Evolutionary conservation across 257 asterid genomes (phyloP).

Genomic region (Agastache rugosa): DNA sequence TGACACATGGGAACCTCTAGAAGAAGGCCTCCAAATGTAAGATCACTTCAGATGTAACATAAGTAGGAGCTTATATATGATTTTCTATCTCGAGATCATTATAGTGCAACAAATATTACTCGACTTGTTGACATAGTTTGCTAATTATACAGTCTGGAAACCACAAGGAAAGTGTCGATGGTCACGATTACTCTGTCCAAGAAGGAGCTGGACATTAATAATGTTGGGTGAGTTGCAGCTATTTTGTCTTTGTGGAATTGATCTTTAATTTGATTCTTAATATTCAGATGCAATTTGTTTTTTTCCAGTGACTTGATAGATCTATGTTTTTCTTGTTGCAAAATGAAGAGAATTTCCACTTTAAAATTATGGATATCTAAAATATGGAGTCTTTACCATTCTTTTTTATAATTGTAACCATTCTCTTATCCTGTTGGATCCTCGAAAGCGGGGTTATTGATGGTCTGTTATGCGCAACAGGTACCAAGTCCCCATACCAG

Average conservation of each 20-base stretch:
- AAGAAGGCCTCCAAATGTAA: slow-evolving; percentile 98
- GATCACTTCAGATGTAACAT: slow-evolving; percentile 34
- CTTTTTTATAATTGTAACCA: not conserved
- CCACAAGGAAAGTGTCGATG: slow-evolving; percentile 94
- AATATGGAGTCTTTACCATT: not conserved
- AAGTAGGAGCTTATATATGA: slow-evolving; percentile 1
- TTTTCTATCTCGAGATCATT: slow-evolving; percentile 8
- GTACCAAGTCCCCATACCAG: slow-evolving; percentile 91
- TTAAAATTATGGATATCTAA: not conserved
- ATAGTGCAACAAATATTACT: slow-evolving; percentile 17
- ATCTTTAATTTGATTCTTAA: not conserved
- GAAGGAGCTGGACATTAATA: slow-evolving; percentile 64
- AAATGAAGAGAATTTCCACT: not conserved
- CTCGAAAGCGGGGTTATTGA: not conserved
- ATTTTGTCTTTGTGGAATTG: not conserved
- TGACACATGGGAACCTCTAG: slow-evolving; percentile 98
- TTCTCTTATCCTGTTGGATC: slow-evolving; percentile 21
- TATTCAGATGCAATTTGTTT: not conserved
- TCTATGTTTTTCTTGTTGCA: not conserved
- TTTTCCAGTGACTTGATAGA: not conserved
- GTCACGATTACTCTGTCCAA: slow-evolving; percentile 81
- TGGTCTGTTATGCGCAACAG: slow-evolving; percentile 45
- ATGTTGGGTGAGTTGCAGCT: slow-evolving; percentile 70
- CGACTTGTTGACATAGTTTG: slow-evolving; percentile 31
- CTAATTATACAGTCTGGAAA: slow-evolving; percentile 67